These are phyloP conservation scores for Carex littledalei DNA, from an alignment of 176 grass and related monocot species.

Conservation along the genomic window DNA sequence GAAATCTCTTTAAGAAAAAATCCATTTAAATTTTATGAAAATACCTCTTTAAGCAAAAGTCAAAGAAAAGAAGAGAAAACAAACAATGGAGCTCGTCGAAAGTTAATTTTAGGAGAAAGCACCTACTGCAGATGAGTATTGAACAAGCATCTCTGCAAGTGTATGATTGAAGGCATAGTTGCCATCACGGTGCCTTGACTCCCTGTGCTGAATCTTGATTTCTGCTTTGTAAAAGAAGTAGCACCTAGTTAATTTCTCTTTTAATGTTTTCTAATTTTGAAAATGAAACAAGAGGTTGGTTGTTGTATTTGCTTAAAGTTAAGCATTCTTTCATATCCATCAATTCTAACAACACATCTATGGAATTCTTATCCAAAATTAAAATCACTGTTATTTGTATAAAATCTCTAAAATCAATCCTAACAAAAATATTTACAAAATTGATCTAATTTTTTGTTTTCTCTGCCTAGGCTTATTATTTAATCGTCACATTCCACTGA, in stretches of 20 bases:
- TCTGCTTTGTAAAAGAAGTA: constrained; percentile 11
- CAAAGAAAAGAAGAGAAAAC: not conserved
- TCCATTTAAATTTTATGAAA: not conserved
- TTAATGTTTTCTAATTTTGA: not conserved
- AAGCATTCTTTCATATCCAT: not conserved
- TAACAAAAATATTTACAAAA: not conserved
- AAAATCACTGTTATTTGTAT: not conserved
- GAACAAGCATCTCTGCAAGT: constrained; percentile 54
- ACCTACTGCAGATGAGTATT: constrained; percentile 91
- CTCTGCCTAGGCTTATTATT: too few relatives aligned
- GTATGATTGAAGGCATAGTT: constrained; percentile 59
- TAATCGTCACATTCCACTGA: too few relatives aligned
- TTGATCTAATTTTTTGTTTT: not conserved
- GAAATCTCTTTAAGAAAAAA: not conserved
- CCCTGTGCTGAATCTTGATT: constrained; percentile 32
- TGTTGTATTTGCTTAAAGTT: not conserved
- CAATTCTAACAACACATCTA: not conserved
- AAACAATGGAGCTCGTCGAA: not conserved
- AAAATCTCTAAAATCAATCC: not conserved
- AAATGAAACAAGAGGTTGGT: not conserved
- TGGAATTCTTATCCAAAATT: not conserved
- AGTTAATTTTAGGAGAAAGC: not conserved
- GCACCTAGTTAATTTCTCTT: not conserved
- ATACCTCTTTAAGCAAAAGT: not conserved
- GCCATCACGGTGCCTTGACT: constrained; percentile 20